Evolutionary conservation across 2,329 filamentous ascomycete species (phyloP), one percentile per base, ranked within the genome.

Genomic region (Alternaria sp.): DNA sequence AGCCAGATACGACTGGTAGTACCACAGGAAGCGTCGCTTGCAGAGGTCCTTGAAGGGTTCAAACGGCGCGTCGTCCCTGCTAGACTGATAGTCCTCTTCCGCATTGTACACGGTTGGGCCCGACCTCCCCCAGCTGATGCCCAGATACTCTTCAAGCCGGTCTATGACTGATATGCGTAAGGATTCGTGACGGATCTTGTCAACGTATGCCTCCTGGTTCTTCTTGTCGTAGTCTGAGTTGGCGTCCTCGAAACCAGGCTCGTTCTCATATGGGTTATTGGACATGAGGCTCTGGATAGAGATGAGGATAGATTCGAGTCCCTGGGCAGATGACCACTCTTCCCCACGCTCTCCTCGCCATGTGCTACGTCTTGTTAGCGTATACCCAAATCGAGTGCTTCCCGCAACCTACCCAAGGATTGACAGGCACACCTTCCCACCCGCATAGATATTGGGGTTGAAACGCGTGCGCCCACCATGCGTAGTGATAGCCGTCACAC

Each of bases 231-330:
- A 80, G 1, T 84, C 80, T 8, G 86, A 84, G 46, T 89, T 90
- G 12, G 89, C 87, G 61, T 91, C 86, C 76, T 98, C 94, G 69
- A 92, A 97, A 6, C 95, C 95, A 1, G 95, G 95, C 76, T 99
- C 95, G 71, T 98, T 97, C 75, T 95, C 92, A 79, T 97, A 98
- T 0, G 94, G 95, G 70, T 97, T 97, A 28, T 88, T 81, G 1
- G 93, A 97, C 90, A 99, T 94, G 44, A 99, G 83, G 77, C 94
- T 97, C 79, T 99, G 95, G 58, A 99, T 97, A 5, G 94, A 98
- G 54, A 98, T 87, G 48, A 99, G 80, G 49, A 98, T 92, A 1
- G 94, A 98, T 77, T 98, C 95, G 1, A 99, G 84, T 7, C 95
- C 94, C 77, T 98, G 95, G 1, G 94, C 95, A 16, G 94, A 93